Conservation (phyloP, 2,329 filamentous ascomycete species). For the Colletotrichum higginsianum region DNA sequence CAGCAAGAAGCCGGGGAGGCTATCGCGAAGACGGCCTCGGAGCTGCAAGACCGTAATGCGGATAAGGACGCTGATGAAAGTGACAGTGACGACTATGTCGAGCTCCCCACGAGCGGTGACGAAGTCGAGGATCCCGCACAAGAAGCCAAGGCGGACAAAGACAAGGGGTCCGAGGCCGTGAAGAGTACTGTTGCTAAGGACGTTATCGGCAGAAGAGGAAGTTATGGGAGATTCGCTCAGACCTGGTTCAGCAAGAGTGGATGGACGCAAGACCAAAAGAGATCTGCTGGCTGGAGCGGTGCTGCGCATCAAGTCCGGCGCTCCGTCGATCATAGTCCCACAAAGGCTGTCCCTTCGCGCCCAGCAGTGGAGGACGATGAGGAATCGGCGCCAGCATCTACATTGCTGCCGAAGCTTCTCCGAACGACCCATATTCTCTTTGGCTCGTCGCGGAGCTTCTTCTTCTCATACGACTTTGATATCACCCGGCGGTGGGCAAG, state of each 20-base stretch:
- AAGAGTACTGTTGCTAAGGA: slow-evolving; percentile 85
- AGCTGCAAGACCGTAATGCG: slow-evolving; percentile 57
- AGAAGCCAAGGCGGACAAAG: slow-evolving; percentile 52
- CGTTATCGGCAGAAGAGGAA: slow-evolving; percentile 85
- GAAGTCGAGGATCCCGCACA: slow-evolving; percentile 61
- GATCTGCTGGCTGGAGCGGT: slow-evolving; percentile 77
- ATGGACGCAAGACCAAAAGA: slow-evolving; percentile 81
- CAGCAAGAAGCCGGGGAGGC: slow-evolving; percentile 81
- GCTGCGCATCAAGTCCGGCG: slow-evolving; percentile 45
- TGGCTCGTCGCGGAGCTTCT: slow-evolving; percentile 87
- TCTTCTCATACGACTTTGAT: slow-evolving; percentile 95
- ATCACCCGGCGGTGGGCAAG: slow-evolving; percentile 78
- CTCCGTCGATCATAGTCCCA: slow-evolving; percentile 38
- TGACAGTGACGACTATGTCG: slow-evolving; percentile 65
- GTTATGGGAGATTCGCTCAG: slow-evolving; percentile 90
- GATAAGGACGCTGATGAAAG: slow-evolving; percentile 59
- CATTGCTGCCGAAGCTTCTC: slow-evolving; percentile 86
- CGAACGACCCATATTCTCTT: slow-evolving; percentile 89
- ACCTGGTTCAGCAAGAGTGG: slow-evolving; percentile 92
- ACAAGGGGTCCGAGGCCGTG: slow-evolving; percentile 46
- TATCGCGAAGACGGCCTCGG: slow-evolving; percentile 72
- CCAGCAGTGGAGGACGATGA: slow-evolving; percentile 60
- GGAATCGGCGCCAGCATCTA: slow-evolving; percentile 47
- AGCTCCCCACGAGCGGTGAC: slow-evolving; percentile 53
- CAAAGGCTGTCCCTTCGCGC: slow-evolving; percentile 44